phyloP scores from a whole-genome alignment of 768 basidiomycete species.

The Serendipita sp. region DNA sequence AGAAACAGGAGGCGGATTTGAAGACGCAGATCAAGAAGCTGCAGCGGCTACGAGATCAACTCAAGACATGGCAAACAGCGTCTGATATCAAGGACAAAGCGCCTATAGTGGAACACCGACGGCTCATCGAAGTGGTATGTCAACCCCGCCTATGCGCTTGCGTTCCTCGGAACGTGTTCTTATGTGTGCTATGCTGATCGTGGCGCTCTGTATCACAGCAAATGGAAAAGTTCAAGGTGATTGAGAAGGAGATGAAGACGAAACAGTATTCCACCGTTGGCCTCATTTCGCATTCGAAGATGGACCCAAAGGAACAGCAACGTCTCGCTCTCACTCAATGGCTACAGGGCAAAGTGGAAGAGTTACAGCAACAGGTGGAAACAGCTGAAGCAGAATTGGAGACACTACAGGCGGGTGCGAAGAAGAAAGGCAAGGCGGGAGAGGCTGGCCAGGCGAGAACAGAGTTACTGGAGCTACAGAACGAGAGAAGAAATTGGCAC shows the following conservation, averaged over 20 bases:
- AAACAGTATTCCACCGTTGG: slow-evolving; percentile 99
- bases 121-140: slow-evolving; percentile 87
- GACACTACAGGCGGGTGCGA: slow-evolving; percentile 49
- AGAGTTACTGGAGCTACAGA: slow-evolving; percentile 73
- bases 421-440: slow-evolving; percentile 67
- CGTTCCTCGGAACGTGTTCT: too few relatives aligned
- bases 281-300: slow-evolving; percentile 78
- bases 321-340: slow-evolving; percentile 72
- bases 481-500: slow-evolving; percentile 94
- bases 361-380: slow-evolving; percentile 86
- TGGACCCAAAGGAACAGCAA: slow-evolving; percentile 95
- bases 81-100: slow-evolving; percentile 99
- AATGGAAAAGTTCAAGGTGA: slow-evolving; percentile 99
- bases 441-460: slow-evolving; percentile 51
- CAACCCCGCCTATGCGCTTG: not conserved
- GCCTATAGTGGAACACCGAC: slow-evolving; percentile 78
- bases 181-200: too few relatives aligned
- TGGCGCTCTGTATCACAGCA: slow-evolving; percentile 40
- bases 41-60: slow-evolving; percentile 69
- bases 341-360: slow-evolving; percentile 80
- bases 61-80: slow-evolving; percentile 91
- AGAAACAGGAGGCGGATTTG: slow-evolving; percentile 89
- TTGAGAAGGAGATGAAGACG: slow-evolving; percentile 99
- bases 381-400: slow-evolving; percentile 91
- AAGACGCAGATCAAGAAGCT: slow-evolving; percentile 98